Evolutionary conservation across 1,284 basidiomycete species (phyloP).

Genomic region (Leccinum pachyderme): DNA sequence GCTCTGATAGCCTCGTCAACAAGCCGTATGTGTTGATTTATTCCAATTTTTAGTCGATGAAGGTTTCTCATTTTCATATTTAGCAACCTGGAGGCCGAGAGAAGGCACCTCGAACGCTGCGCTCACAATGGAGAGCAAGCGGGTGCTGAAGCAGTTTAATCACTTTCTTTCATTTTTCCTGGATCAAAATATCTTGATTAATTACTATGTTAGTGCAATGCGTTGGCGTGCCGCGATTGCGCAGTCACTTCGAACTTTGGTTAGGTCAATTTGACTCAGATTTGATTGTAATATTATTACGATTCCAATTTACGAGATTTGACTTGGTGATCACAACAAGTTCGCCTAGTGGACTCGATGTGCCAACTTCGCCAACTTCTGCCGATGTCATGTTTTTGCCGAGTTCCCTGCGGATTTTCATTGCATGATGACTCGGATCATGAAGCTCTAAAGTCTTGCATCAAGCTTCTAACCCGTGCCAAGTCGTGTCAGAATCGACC

Average conservation of each 20-base stretch:
- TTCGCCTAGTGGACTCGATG: neutral
- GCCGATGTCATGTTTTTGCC: too few relatives aligned
- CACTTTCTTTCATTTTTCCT: constrained; percentile 26
- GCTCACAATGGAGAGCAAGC: neutral
- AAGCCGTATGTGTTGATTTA: constrained; percentile 39
- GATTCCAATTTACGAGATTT: neutral
- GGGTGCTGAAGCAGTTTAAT: constrained; percentile 14
- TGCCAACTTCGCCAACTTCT: neutral
- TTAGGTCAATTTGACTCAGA: neutral
- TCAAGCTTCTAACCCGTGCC: neutral
- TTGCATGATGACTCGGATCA: neutral
- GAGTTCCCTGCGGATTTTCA: neutral
- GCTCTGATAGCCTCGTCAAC: constrained; percentile 54
- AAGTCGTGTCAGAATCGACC: neutral
- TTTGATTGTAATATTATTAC: neutral
- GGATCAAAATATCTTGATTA: neutral
- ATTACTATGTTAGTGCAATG: neutral
- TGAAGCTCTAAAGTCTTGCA: neutral
- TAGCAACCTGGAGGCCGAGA: constrained; percentile 15
- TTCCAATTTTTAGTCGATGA: neutral
- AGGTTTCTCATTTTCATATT: neutral
- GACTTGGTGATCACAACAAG: neutral
- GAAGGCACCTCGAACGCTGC: constrained; percentile 19
- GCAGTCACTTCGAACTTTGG: neutral
- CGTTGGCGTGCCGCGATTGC: neutral